A percentile compares a stretch with the other conserved stretches of the same genome.
Evolutionary conservation across 441 rosid genomes (phyloP).

Genomic region (Jatropha multifida): DNA sequence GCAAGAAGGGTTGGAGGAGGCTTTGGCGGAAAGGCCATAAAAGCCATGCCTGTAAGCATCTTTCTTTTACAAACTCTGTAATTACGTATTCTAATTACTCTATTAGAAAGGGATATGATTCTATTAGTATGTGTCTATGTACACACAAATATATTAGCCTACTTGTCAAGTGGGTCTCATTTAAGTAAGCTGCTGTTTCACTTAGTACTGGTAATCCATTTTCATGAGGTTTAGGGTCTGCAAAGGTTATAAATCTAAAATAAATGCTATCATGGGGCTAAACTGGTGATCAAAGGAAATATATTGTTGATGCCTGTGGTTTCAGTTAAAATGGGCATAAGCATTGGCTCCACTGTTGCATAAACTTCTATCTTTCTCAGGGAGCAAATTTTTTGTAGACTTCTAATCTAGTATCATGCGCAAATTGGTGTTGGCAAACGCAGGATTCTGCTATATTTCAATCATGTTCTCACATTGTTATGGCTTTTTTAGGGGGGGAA

Average conservation of each 20-base stretch:
- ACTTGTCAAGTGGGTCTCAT: no score
- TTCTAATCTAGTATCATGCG: background rate
- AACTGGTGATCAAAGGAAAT: no score
- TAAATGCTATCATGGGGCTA: no score
- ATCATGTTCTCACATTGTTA: background rate
- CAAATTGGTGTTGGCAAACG: background rate
- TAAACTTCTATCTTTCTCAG: background rate
- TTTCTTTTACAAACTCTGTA: background rate
- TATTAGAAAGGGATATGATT: background rate
- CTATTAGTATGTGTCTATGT: background rate
- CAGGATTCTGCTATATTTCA: background rate
- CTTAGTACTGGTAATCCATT: background rate
- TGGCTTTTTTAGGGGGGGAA: background rate
- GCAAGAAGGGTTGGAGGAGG: constrained; percentile 92
- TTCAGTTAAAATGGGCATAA: background rate
- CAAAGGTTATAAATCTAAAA: background rate
- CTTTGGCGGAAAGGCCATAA: constrained; percentile 83
- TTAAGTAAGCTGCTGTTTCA: background rate
- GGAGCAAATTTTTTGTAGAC: background rate
- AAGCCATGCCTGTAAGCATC: constrained; percentile 70
- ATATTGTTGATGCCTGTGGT: no score
- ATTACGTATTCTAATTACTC: background rate
- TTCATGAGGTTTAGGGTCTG: background rate
- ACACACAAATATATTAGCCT: background rate
- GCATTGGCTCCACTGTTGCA: background rate